Conservation (phyloP, 306 rosid genomes). For the Luffa acutangula region DNA sequence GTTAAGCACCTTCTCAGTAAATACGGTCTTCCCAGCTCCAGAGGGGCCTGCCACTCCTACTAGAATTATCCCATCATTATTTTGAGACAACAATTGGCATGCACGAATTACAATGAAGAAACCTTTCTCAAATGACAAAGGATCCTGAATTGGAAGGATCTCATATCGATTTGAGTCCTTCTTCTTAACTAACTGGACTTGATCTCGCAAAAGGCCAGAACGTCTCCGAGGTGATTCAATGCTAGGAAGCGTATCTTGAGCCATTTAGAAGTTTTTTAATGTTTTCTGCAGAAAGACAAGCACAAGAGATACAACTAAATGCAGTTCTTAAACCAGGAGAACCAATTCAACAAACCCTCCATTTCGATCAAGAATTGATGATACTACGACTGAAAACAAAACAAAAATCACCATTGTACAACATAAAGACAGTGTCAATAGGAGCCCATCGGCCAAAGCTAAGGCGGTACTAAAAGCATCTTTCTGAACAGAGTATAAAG, state of each 20-base stretch:
- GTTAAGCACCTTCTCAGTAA: constrained; percentile 79
- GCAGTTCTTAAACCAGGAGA: background rate
- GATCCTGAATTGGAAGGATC: constrained; percentile 64
- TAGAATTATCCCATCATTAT: constrained; percentile 69
- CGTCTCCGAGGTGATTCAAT: constrained; percentile 68
- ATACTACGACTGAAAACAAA: background rate
- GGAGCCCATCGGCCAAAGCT: background rate
- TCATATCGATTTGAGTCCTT: constrained; percentile 74
- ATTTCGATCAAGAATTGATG: background rate
- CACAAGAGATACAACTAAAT: background rate
- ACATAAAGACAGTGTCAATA: background rate
- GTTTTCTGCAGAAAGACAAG: background rate
- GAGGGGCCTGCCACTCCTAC: constrained; percentile 99
- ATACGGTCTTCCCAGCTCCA: constrained; percentile 96
- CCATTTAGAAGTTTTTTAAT: constrained; percentile 37
- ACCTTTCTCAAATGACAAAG: constrained; percentile 88
- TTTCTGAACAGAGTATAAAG: background rate
- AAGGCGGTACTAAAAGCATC: background rate
- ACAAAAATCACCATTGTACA: background rate
- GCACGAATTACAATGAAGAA: constrained; percentile 94
- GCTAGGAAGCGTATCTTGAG: constrained; percentile 41
- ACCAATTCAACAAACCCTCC: background rate
- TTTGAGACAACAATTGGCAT: constrained; percentile 84
- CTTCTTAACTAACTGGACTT: constrained; percentile 68
- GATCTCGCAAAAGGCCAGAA: constrained; percentile 70